Evolutionary conservation across 1,139 yeast species (phyloP).

Genomic region (Chernovozyma sophiae-reginae): DNA sequence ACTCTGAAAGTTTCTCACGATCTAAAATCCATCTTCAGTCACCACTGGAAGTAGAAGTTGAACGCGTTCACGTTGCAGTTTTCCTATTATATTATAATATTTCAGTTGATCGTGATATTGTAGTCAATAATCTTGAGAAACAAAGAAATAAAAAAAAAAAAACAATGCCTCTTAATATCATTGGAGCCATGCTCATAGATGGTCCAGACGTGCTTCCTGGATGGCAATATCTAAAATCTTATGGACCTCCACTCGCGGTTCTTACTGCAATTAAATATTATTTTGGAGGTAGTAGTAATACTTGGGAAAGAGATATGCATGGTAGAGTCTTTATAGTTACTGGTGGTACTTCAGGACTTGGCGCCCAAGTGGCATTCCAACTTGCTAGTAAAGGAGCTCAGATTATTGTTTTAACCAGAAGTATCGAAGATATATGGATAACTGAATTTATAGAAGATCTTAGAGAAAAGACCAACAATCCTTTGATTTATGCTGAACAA

Average conservation of each 20-base stretch:
- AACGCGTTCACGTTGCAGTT: no score
- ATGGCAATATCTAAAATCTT: constrained; percentile 52
- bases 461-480: constrained; percentile 64
- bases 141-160: no score
- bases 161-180: constrained; percentile 79
- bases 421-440: constrained; percentile 68
- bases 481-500: constrained; percentile 79
- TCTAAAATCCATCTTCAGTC: no score
- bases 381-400: constrained; percentile 86
- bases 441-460: constrained; percentile 76
- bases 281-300: constrained; percentile 72
- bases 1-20: no score
- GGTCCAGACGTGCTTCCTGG: constrained; percentile 75
- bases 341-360: constrained; percentile 92
- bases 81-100: no score
- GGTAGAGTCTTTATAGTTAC: constrained; percentile 75
- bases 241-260: constrained; percentile 35
- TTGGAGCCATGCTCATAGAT: constrained; percentile 60
- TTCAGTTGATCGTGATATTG: no score
- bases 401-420: constrained; percentile 64
- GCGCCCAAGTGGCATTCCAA: constrained; percentile 70
- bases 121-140: no score
- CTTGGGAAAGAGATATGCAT: constrained; percentile 90
- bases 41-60: no score
- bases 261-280: constrained; percentile 57